Conservation (phyloP, 2,329 filamentous ascomycete species). For the Diaporthe ilicicola region DNA sequence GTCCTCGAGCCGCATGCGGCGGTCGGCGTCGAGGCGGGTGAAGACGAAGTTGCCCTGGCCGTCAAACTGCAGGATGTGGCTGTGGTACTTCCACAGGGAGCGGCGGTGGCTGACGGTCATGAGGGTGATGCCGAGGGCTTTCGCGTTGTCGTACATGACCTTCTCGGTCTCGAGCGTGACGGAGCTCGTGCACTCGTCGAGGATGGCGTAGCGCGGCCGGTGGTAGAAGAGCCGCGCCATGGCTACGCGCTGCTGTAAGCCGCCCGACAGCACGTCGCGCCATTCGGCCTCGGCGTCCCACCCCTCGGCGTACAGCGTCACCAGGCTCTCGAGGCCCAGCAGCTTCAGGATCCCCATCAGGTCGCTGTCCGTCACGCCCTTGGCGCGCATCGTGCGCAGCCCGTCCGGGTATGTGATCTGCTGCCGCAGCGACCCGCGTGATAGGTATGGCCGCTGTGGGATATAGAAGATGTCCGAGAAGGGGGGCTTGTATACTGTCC, state of each 20-base stretch:
- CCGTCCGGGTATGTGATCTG: slow-evolving; percentile 97
- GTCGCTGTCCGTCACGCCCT: slow-evolving; percentile 83
- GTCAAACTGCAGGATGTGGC: slow-evolving; percentile 94
- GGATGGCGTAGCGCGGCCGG: slow-evolving; percentile 88
- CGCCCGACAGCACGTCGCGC: slow-evolving; percentile 92
- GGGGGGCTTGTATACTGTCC: slow-evolving; percentile 88
- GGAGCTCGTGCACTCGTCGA: slow-evolving; percentile 95
- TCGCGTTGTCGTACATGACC: slow-evolving; percentile 97
- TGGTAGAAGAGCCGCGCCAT: slow-evolving; percentile 98
- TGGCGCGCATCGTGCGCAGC: slow-evolving; percentile 84
- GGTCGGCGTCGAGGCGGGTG: slow-evolving; percentile 87
- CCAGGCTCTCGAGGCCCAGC: slow-evolving; percentile 84
- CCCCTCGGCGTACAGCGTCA: slow-evolving; percentile 77
- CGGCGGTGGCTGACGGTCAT: slow-evolving; percentile 96
- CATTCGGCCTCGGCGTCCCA: slow-evolving; percentile 97
- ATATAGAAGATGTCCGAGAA: slow-evolving; percentile 98
- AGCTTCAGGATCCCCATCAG: slow-evolving; percentile 78
- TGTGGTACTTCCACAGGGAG: slow-evolving; percentile 97
- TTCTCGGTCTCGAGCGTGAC: slow-evolving; percentile 96
- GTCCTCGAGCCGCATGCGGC: slow-evolving; percentile 85
- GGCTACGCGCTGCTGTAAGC: slow-evolving; percentile 93
- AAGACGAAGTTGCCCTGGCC: slow-evolving; percentile 93
- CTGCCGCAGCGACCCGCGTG: slow-evolving; percentile 88
- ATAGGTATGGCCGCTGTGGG: slow-evolving; percentile 93
- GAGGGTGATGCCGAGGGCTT: slow-evolving; percentile 87